These are phyloP conservation scores for Thecaphora thlaspeos DNA, from an alignment of 1,284 basidiomycete species.

Conservation along the genomic window DNA sequence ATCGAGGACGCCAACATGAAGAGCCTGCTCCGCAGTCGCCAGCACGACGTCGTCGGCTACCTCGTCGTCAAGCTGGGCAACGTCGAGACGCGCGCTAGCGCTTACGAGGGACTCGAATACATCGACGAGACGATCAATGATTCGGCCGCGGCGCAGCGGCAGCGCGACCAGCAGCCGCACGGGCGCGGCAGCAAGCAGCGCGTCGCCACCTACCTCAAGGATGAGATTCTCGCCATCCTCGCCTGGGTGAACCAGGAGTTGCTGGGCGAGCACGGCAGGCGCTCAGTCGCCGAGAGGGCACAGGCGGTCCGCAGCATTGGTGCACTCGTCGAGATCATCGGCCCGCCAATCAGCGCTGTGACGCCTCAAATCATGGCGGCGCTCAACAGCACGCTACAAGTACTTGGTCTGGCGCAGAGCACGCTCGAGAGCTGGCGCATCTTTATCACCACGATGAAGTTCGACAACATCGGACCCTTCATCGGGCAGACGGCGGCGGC, in stretches of 20 bases:
- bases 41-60: constrained; percentile 51
- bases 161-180: constrained; percentile 5
- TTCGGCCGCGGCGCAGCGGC: constrained; percentile 5
- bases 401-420: constrained; percentile 72
- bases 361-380: constrained; percentile 76
- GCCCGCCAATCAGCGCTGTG: constrained; percentile 57
- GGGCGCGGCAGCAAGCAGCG: constrained; percentile 11
- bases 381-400: constrained; percentile 80
- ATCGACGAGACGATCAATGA: constrained; percentile 34
- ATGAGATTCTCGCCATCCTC: constrained; percentile 52
- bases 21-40: constrained; percentile 41
- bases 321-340: constrained; percentile 71
- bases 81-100: constrained; percentile 24
- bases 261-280: constrained; percentile 45
- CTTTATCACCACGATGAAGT: constrained; percentile 73
- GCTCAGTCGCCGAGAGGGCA: constrained; percentile 36
- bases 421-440: constrained; percentile 78
- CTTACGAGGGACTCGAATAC: constrained; percentile 43
- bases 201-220: constrained; percentile 37
- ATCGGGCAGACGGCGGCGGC: constrained; percentile 85
- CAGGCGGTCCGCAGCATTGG: constrained; percentile 68
- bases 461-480: constrained; percentile 76
- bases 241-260: constrained; percentile 55
- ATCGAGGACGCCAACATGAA: constrained; percentile 33
- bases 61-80: constrained; percentile 51